phyloP scores from a whole-genome alignment of 768 basidiomycete species.

The Rickenella mellea region DNA sequence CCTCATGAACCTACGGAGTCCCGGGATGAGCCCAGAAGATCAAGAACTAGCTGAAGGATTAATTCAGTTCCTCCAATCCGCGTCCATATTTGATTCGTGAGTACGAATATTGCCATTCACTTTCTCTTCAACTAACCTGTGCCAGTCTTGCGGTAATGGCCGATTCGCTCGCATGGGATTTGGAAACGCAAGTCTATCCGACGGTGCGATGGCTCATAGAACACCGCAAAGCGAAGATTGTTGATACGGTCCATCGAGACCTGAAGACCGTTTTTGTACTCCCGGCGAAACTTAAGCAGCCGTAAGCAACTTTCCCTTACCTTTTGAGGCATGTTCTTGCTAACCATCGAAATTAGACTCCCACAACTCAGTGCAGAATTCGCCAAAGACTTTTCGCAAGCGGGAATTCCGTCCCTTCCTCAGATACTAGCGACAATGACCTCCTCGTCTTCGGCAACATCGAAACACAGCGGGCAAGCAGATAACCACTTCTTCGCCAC shows the following conservation, averaged over 20 bases:
- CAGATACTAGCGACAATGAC: slow-evolving; percentile 70
- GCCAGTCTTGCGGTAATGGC: slow-evolving; percentile 71
- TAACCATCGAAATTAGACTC: slow-evolving; percentile 27
- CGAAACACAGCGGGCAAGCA: slow-evolving; percentile 32
- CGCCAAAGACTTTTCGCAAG: slow-evolving; percentile 44
- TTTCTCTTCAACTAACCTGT: not conserved
- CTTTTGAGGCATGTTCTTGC: slow-evolving; percentile 7
- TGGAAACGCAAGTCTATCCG: slow-evolving; percentile 76
- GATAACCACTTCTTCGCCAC: slow-evolving; percentile 76
- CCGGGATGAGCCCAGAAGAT: slow-evolving; percentile 56
- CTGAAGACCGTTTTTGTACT: slow-evolving; percentile 79
- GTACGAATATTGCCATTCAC: slow-evolving; percentile 18
- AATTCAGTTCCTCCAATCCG: slow-evolving; percentile 65
- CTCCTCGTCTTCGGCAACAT: slow-evolving; percentile 34
- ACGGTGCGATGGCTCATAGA: slow-evolving; percentile 90
- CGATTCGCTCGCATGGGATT: slow-evolving; percentile 71
- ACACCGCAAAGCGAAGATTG: slow-evolving; percentile 81
- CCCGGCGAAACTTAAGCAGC: slow-evolving; percentile 48
- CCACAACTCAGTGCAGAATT: slow-evolving; percentile 51
- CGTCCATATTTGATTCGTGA: slow-evolving; percentile 68
- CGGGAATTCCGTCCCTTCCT: slow-evolving; percentile 60
- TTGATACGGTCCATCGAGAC: slow-evolving; percentile 73
- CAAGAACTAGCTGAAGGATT: slow-evolving; percentile 60
- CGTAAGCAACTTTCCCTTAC: slow-evolving; percentile 34
- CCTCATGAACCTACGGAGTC: slow-evolving; percentile 47